Conservation (phyloP, 2,329 filamentous ascomycete genomes). For the Whalleya microplaca region DNA sequence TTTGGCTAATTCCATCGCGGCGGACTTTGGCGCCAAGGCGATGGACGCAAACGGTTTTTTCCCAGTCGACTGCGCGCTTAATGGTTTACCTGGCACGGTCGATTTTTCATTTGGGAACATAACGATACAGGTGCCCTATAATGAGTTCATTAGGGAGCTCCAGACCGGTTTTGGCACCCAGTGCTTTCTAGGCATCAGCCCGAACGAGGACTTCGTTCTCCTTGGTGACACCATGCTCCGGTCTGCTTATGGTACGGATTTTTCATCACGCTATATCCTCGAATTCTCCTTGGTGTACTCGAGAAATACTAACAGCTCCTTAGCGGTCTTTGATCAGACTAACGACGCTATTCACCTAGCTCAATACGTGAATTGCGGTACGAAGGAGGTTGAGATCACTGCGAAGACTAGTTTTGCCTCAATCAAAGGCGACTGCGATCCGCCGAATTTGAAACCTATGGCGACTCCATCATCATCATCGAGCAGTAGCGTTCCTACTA, state of each 20-base stretch:
- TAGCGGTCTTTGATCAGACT: conserved; percentile 57
- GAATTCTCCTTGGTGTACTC: neutral
- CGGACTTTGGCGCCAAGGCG: conserved; percentile 49
- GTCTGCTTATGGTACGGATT: conserved; percentile 52
- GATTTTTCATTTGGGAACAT: conserved; percentile 54
- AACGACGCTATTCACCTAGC: conserved; percentile 52
- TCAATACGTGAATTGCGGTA: conserved; percentile 56
- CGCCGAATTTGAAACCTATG: conserved; percentile 15
- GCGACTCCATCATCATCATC: conserved; percentile 8
- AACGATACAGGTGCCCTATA: conserved; percentile 53
- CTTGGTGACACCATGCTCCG: conserved; percentile 63
- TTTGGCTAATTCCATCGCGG: conserved; percentile 54
- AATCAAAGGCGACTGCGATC: conserved; percentile 33
- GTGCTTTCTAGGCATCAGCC: conserved; percentile 55
- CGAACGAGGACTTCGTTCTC: conserved; percentile 52
- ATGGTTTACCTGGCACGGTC: conserved; percentile 45
- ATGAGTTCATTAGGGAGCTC: conserved; percentile 50
- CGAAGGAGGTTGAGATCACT: conserved; percentile 46
- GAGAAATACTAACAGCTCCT: conserved; percentile 2
- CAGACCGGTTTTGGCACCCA: conserved; percentile 30
- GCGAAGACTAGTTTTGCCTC: conserved; percentile 33
- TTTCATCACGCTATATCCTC: neutral
- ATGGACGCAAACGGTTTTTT: conserved; percentile 50
- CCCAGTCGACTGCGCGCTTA: conserved; percentile 49
- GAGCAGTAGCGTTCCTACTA: neutral